A percentile compares a stretch with the other conserved stretches of the same genome.
Evolutionary conservation across 2,329 filamentous ascomycete genomes (phyloP).

Genomic region (Sporothrix globosa): DNA sequence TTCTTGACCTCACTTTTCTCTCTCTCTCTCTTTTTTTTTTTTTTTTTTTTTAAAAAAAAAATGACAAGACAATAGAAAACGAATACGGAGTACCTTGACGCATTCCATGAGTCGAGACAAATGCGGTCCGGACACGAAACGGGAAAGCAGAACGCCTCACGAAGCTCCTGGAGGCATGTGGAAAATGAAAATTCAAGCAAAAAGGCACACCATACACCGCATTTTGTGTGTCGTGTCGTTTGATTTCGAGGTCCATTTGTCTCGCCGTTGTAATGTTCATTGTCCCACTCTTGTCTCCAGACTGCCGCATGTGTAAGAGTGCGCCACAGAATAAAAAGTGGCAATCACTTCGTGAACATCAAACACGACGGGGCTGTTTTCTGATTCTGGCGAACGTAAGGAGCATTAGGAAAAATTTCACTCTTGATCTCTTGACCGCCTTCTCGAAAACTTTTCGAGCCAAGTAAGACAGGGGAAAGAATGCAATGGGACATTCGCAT

Average conservation of each 20-base stretch:
- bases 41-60: no score
- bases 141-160: neutral
- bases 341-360: conserved; percentile 24
- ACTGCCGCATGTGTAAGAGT: neutral
- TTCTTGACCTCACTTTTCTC: neutral
- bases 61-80: neutral
- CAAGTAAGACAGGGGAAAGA: conserved; percentile 12
- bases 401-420: neutral
- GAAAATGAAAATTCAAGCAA: neutral
- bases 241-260: neutral
- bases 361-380: conserved; percentile 15
- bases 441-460: conserved; percentile 23
- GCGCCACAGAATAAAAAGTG: conserved; percentile 6
- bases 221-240: conserved; percentile 1
- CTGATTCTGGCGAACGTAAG: conserved; percentile 20
- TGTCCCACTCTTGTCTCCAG: conserved; percentile 2
- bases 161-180: conserved; percentile 22
- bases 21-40: neutral
- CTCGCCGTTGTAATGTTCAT: neutral
- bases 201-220: neutral
- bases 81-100: neutral
- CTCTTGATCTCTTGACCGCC: conserved; percentile 28
- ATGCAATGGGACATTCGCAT: neutral
- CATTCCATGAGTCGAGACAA: conserved; percentile 10
- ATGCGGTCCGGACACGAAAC: conserved; percentile 2